These are phyloP conservation scores for Irpex sp. DNA, from an alignment of 1,284 basidiomycete genomes.

Conservation along the genomic window DNA sequence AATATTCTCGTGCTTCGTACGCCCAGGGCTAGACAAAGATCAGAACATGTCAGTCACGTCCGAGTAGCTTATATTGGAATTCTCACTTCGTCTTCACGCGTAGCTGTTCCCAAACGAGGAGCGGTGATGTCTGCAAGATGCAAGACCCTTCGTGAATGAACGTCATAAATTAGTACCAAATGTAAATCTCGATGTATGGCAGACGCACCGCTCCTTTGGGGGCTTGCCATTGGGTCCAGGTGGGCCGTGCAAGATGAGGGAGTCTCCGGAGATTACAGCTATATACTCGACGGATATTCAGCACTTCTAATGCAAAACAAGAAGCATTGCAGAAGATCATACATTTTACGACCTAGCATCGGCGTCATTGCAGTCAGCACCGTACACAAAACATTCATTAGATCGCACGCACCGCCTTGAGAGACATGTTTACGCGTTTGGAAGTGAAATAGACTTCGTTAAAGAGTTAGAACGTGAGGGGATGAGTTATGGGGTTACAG, in stretches of 20 bases:
- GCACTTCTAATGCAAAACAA: constrained; percentile 6
- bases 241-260: constrained; percentile 76
- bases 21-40: constrained; percentile 70
- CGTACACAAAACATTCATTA: too few species aligned
- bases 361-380: constrained; percentile 5
- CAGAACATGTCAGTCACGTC: neutral
- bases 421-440: constrained; percentile 37
- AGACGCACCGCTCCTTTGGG: constrained; percentile 78
- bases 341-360: constrained; percentile 69
- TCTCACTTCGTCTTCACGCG: constrained; percentile 83
- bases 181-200: neutral
- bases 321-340: constrained; percentile 15
- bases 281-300: constrained; percentile 25
- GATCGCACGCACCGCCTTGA: constrained; percentile 60
- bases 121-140: constrained; percentile 83
- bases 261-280: constrained; percentile 90
- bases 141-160: constrained; percentile 55
- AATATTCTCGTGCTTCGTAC: constrained; percentile 90
- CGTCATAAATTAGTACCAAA: neutral
- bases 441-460: neutral
- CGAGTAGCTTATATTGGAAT: neutral
- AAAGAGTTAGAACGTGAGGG: neutral
- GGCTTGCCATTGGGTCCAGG: constrained; percentile 78
- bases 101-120: constrained; percentile 76
- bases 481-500: neutral